Base-by-base conservation (phyloP, 2,329 filamentous ascomycete species). In the Aspergillus eucalypticola region DNA sequence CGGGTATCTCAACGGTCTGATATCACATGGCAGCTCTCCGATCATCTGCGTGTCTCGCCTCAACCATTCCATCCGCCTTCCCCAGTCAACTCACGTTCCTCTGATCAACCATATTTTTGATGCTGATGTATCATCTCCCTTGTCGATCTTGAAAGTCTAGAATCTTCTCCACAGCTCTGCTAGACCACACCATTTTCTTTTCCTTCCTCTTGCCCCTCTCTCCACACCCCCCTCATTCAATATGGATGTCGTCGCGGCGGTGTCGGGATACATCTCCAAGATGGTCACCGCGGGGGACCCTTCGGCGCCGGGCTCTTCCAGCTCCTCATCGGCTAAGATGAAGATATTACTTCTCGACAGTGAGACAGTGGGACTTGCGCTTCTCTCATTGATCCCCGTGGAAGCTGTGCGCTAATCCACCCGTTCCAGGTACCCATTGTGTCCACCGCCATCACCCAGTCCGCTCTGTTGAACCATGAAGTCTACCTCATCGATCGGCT, bases 401-500 rank as follows among this genome's bases (percentile, higher is more conserved):
- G 32, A 50, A 56, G 57, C 15, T 53, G 39, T 56, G 38, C 42
- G 44, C 48, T 49, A 75, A 71, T 75, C 58, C 44, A 25, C 29
- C 44, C 25, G 35, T 10, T 10, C 19, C 67, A 87, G 86, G 89
- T 98, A 21, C 87, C 91, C 15, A 96, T 98, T 67, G 88, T 97
- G 19, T 99, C 96, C 8, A 96, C 93, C 5, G 93, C 95, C 57
- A 94, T 94, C 62, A 98, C 95, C 1, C 96, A 99, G 76, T 99
- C 95, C 27, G 88, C 92, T 41, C 86, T 99, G 19, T 87, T 99
- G 64, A 96, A 91, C 73, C 92, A 99, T 80, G 94, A 98, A 79
- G 91, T 99, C 67, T 99, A 97, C 78, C 90, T 99, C 63, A 97
- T 96, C 71, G 95, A 99, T 77, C 92, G 95, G 61, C 82, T 99